These are phyloP conservation scores for Acrodontium crateriforme DNA, from an alignment of 2,329 filamentous ascomycete species.

Conservation along the genomic window DNA sequence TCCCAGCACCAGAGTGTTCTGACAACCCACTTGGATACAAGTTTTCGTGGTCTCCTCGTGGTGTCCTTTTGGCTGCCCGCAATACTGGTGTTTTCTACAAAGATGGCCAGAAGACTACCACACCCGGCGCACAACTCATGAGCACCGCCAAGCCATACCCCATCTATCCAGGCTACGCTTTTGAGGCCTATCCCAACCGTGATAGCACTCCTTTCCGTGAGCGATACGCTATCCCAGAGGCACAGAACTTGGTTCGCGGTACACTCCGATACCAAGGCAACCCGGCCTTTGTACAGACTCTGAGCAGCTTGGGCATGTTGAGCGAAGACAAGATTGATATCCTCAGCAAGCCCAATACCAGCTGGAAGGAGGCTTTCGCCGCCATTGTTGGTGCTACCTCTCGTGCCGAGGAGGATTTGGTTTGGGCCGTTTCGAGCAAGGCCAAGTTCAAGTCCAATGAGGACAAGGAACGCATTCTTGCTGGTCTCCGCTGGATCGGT, in stretches of 20 bases:
- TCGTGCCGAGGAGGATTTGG: slow-evolving; percentile 47
- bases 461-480: slow-evolving; percentile 55
- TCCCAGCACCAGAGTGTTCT: slow-evolving; percentile 54
- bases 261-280: slow-evolving; percentile 82
- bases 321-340: slow-evolving; percentile 51
- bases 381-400: slow-evolving; percentile 60
- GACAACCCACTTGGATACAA: slow-evolving; percentile 91
- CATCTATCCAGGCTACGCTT: slow-evolving; percentile 78
- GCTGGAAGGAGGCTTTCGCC: slow-evolving; percentile 77
- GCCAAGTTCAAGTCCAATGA: slow-evolving; percentile 55
- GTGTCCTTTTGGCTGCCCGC: slow-evolving; percentile 73
- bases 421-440: slow-evolving; percentile 61
- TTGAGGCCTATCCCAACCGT: slow-evolving; percentile 87
- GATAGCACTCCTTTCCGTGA: slow-evolving; percentile 80
- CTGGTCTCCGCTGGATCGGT: slow-evolving; percentile 59
- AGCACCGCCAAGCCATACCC: slow-evolving; percentile 73
- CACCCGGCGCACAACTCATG: slow-evolving; percentile 48
- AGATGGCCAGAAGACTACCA: slow-evolving; percentile 55
- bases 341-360: slow-evolving; percentile 38
- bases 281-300: slow-evolving; percentile 74
- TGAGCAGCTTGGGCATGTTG: slow-evolving; percentile 85
- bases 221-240: slow-evolving; percentile 84
- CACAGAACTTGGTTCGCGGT: slow-evolving; percentile 70
- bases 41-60: slow-evolving; percentile 63
- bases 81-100: slow-evolving; percentile 77